A percentile compares a stretch with the other conserved stretches of the same genome.
phyloP scores from a whole-genome alignment of 495 filamentous ascomycete species.

The Neurospora tetraspora region DNA sequence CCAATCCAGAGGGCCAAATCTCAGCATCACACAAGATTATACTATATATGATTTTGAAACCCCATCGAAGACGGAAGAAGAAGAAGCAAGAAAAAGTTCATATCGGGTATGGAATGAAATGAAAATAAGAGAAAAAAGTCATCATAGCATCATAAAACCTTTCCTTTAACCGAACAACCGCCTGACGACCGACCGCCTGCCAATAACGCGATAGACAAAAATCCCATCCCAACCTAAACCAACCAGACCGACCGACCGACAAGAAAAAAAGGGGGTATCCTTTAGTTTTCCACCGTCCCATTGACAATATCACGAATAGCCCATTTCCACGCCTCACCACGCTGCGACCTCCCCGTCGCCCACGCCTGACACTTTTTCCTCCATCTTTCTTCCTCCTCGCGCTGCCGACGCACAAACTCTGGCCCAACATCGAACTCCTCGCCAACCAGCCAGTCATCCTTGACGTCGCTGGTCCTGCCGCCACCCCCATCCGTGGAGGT shows the following conservation, averaged over 20 bases:
- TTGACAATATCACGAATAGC: conserved; percentile 38
- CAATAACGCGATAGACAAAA: neutral
- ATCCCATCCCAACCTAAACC: neutral
- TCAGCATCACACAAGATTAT: neutral
- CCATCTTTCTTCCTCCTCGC: conserved; percentile 89
- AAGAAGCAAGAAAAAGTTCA: neutral
- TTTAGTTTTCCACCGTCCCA: conserved; percentile 12
- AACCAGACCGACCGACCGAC: neutral
- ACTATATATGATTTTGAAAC: neutral
- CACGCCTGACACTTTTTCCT: conserved; percentile 72
- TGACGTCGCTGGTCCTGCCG: conserved; percentile 41
- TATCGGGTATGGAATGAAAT: neutral
- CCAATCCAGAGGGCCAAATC: neutral
- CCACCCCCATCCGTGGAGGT: conserved; percentile 28
- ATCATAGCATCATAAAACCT: neutral
- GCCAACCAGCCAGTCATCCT: conserved; percentile 74
- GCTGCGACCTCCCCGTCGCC: conserved; percentile 35
- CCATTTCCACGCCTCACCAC: conserved; percentile 40
- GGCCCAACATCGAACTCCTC: conserved; percentile 98
- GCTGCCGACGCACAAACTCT: conserved; percentile 78
- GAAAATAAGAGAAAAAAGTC: neutral
- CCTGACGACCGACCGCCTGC: neutral
- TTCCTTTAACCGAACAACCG: neutral
- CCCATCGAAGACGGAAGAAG: neutral
- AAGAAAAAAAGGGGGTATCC: neutral